These are phyloP conservation scores for Hibiscus tridactylites DNA, from an alignment of 345 rosid genomes.

Conservation along the genomic window DNA sequence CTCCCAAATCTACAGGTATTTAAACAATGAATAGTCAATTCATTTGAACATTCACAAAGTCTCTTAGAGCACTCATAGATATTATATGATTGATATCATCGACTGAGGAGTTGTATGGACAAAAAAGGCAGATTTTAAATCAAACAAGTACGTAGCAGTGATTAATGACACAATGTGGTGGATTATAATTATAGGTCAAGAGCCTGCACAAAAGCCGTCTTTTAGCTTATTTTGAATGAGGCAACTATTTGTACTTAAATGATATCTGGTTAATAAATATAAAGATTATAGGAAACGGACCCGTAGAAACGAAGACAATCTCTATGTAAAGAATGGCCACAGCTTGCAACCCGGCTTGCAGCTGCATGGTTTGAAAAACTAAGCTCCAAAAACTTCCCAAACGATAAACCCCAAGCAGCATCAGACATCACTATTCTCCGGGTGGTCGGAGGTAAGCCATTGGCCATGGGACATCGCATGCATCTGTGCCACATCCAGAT, in stretches of 20 bases:
- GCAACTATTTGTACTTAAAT: not conserved
- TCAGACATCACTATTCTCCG: constrained; percentile 91
- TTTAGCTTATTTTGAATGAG: constrained; percentile 1
- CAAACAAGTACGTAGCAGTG: not conserved
- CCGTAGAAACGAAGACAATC: constrained; percentile 99
- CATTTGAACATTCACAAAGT: not conserved
- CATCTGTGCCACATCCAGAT: constrained; percentile 99
- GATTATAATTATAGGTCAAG: not conserved
- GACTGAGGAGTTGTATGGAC: not conserved
- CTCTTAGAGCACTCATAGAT: not conserved
- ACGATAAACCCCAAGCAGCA: constrained; percentile 99
- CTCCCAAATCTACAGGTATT: constrained; percentile 64
- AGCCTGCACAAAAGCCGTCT: not conserved
- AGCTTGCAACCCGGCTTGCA: constrained; percentile 97
- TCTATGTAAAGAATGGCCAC: constrained; percentile 98
- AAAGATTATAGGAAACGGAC: constrained; percentile 22
- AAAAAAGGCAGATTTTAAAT: not conserved
- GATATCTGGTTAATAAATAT: not conserved
- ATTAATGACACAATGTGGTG: not conserved
- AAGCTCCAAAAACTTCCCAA: constrained; percentile 98
- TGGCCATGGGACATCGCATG: constrained; percentile 68
- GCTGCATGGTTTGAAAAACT: constrained; percentile 99
- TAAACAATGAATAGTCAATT: constrained; percentile 17
- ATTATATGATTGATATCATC: not conserved
- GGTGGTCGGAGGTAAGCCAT: constrained; percentile 91